Evolutionary conservation across 768 basidiomycete genomes (phyloP), one percentile per base, ranked within the genome.

Genomic region (Boletus pseudo-olivaceus): DNA sequence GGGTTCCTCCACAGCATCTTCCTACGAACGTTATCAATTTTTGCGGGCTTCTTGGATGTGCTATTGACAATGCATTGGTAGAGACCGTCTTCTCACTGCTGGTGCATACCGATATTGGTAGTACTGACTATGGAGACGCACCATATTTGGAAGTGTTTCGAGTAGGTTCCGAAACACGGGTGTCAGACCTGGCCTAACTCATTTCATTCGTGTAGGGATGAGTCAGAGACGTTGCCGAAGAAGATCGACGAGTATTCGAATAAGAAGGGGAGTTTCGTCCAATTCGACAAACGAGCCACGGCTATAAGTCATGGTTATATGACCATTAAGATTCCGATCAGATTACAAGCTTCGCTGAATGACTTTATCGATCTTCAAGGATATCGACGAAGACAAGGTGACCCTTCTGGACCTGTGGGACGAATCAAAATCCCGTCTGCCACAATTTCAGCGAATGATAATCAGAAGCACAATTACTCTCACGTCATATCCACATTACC

Each of bases 11-110:
- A 1, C 32, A 41, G 11, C 51, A 62, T 38, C 61, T 62, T 38
- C 37, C 54, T 17, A 51, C 3, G 38, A 52, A 64, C 30, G 62
- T 72, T 3, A 54, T 75, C 34, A 67, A 72, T 53, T 76, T 57
- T 47, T 59, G 58, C 9, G n/a, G 7, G 17, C 20, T 51, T 12
- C 27, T 57, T 17, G 47, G 19, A 46, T n/a, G 8, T 32, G 15
- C 11, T 3, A 1, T 11, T n/a, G 42, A 57, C 6, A 2, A 1
- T 14, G 27, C 45, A 7, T 43, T 58, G n/a, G 11, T 19, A 42
- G 40, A 42, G 15, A 1, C 12, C 2, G 30, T 53, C 35, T 29
- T 58, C 26, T 10, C 1, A 2, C 32, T 14, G 3, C 0, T 53
- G 35, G 7, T 6, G 4, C 12, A 14, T 32, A 8, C 15, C 40